phyloP scores from a whole-genome alignment of 441 rosid species.

The Eruca vesicaria region DNA sequence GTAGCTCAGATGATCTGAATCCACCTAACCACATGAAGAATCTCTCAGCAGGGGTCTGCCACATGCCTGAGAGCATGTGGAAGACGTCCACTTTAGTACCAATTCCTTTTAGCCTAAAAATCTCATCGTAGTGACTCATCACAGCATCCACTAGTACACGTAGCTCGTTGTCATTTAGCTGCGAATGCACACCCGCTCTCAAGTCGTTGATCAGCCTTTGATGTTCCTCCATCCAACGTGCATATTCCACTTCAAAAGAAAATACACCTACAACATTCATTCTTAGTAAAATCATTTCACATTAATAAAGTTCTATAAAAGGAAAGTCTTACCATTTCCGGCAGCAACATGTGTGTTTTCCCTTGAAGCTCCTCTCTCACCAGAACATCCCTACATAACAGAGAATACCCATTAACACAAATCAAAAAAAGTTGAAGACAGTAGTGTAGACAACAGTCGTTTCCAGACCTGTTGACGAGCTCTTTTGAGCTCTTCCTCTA shows the following conservation, averaged over 20 bases:
- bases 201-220: slow-evolving; percentile 68
- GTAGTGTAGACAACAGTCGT: background rate
- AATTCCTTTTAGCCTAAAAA: slow-evolving; percentile 65
- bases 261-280: slow-evolving; percentile 52
- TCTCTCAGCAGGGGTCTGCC: slow-evolving; percentile 94
- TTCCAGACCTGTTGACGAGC: slow-evolving; percentile 61
- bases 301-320: background rate
- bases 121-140: slow-evolving; percentile 79
- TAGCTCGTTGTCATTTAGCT: slow-evolving; percentile 59
- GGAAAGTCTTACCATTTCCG: slow-evolving; percentile 58
- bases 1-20: slow-evolving; percentile 88
- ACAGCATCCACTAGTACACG: slow-evolving; percentile 66
- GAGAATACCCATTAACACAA: background rate
- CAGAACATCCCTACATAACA: slow-evolving; percentile 53
- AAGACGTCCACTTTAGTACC: slow-evolving; percentile 86
- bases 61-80: slow-evolving; percentile 96
- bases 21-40: slow-evolving; percentile 99
- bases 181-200: slow-evolving; percentile 71
- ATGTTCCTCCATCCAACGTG: slow-evolving; percentile 86
- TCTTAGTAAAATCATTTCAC: background rate
- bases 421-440: background rate
- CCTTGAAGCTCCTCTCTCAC: slow-evolving; percentile 47
- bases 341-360: slow-evolving; percentile 43
- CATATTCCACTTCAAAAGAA: slow-evolving; percentile 78
- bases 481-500: slow-evolving; percentile 86